These are phyloP conservation scores for Vitis cinerea DNA, from an alignment of 164 flowering plant species.

Conservation along the genomic window DNA sequence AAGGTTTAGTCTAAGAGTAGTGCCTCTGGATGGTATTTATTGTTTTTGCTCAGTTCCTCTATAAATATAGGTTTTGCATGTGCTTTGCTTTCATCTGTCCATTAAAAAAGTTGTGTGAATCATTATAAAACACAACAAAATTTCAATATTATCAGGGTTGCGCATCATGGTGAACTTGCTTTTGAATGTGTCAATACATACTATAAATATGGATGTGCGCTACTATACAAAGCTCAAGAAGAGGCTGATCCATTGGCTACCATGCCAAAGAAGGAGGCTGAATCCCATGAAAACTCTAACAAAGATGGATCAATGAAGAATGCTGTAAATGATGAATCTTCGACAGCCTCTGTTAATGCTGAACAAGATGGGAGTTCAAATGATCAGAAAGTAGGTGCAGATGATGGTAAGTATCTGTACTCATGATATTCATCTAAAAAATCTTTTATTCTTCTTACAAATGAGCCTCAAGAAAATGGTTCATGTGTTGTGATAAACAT, in stretches of 20 bases:
- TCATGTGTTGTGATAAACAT: too few relatives aligned
- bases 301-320: conserved; percentile 38
- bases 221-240: conserved; percentile 89
- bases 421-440: not conserved
- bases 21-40: too few relatives aligned
- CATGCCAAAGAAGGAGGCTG: conserved; percentile 68
- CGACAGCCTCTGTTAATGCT: conserved; percentile 46
- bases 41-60: too few relatives aligned
- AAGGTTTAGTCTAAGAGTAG: too few relatives aligned
- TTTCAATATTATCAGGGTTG: conserved; percentile 49
- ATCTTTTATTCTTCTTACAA: too few relatives aligned
- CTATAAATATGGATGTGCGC: conserved; percentile 82
- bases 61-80: too few relatives aligned
- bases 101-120: too few relatives aligned
- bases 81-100: too few relatives aligned
- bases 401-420: conserved; percentile 43
- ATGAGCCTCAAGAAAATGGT: too few relatives aligned
- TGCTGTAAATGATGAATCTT: conserved; percentile 43
- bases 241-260: conserved; percentile 82
- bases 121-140: not conserved
- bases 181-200: conserved; percentile 74
- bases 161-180: conserved; percentile 83
- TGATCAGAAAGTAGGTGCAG: conserved; percentile 31
- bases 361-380: conserved; percentile 33
- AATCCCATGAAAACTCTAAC: conserved; percentile 32